These are phyloP conservation scores for Dendrocalamus sinicus DNA, from an alignment of 176 grass and related monocot genomes.

Conservation along the genomic window DNA sequence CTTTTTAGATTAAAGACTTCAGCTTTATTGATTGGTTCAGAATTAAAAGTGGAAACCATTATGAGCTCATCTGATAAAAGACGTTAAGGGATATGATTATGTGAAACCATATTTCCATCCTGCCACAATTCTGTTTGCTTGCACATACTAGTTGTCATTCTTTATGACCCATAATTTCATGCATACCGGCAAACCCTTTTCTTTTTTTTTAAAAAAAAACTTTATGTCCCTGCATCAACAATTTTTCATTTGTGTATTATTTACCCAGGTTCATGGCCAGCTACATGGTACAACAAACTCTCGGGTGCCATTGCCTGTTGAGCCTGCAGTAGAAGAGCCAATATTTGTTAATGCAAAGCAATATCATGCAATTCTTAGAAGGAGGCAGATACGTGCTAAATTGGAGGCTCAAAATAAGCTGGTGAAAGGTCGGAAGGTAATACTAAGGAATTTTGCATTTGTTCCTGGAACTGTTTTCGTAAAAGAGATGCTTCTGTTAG, in stretches of 20 bases:
- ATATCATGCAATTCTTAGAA: constrained; percentile 90
- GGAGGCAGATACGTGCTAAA: constrained; percentile 85
- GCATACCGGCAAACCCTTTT: background rate
- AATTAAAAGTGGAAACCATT: background rate
- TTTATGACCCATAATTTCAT: constrained; percentile 13
- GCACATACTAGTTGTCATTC: constrained; percentile 7
- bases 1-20: background rate
- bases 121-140: constrained; percentile 8
- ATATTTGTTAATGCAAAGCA: constrained; percentile 98
- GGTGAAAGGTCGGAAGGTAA: constrained; percentile 88
- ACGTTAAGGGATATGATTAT: background rate
- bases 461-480: background rate
- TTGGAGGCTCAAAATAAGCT: constrained; percentile 96
- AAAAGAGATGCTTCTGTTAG: constrained; percentile 21
- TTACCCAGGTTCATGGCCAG: constrained; percentile 64
- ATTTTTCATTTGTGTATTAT: constrained; percentile 10
- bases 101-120: constrained; percentile 27
- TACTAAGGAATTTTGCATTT: background rate
- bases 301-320: constrained; percentile 62
- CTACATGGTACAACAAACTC: constrained; percentile 46
- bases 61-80: background rate
- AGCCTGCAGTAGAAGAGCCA: constrained; percentile 79
- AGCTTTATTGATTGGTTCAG: background rate
- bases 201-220: background rate
- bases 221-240: background rate